A percentile compares a stretch with the other conserved stretches of the same genome.
Conservation (phyloP, 2,329 filamentous ascomycete species). For the Hymenoscyphus fructigenus region DNA sequence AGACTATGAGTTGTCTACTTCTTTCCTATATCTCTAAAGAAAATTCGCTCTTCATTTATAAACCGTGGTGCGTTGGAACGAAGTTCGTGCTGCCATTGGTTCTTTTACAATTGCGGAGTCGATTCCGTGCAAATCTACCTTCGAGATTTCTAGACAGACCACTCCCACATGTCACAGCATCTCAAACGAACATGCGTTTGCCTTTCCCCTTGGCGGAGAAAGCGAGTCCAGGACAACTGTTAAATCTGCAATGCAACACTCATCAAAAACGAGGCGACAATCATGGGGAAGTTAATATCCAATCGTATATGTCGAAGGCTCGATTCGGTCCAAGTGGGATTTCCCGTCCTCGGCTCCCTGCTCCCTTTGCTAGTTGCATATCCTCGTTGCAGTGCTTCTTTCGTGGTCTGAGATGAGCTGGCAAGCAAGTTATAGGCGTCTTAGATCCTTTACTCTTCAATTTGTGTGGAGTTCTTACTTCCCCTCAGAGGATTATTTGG, state of each 20-base stretch:
- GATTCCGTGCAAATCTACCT: not conserved
- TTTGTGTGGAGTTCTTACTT: not conserved
- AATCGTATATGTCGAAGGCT: conserved; percentile 3
- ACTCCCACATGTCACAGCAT: not conserved
- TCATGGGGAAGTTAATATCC: not conserved
- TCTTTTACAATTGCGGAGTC: not conserved
- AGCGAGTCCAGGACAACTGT: not conserved
- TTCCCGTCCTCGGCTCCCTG: not conserved
- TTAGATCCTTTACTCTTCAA: not conserved
- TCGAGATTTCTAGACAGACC: not conserved
- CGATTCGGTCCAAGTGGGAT: not conserved
- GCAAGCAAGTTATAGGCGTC: not conserved
- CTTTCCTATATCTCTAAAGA: not conserved
- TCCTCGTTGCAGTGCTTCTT: not conserved
- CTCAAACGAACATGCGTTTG: not conserved
- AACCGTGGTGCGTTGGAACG: not conserved
- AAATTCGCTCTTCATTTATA: not conserved
- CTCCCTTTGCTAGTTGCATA: not conserved
- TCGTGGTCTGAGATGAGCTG: not conserved
- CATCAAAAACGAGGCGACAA: not conserved
- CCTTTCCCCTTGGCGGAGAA: not conserved
- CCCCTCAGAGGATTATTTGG: not conserved
- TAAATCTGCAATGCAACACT: conserved; percentile 3
- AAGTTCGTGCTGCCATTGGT: not conserved
- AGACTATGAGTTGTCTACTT: not conserved